These are phyloP conservation scores for Aspergillus panamensis DNA, from an alignment of 495 filamentous ascomycete genomes.

Conservation along the genomic window DNA sequence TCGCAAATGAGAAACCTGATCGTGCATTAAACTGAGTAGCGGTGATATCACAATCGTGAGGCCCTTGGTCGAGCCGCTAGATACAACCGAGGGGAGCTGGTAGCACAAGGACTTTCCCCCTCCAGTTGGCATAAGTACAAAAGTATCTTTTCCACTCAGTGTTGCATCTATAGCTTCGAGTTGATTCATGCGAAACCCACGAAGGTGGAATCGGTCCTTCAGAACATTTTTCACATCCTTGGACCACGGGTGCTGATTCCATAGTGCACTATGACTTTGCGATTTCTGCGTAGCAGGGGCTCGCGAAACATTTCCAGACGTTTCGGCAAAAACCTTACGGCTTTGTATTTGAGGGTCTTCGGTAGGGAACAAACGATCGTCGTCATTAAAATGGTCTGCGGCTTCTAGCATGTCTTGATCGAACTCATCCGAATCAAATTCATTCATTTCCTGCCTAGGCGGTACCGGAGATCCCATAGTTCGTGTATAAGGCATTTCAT, in stretches of 20 bases:
- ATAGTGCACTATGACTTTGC: conserved; percentile 35
- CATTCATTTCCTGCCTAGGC: conserved; percentile 43
- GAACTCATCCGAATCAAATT: conserved; percentile 62
- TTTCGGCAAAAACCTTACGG: conserved; percentile 53
- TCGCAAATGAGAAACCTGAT: conserved; percentile 80
- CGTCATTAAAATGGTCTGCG: conserved; percentile 54
- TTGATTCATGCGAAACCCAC: conserved; percentile 85
- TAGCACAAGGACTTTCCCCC: conserved; percentile 97
- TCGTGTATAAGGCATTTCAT: conserved; percentile 41
- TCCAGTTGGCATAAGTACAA: conserved; percentile 96
- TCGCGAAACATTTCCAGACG: conserved; percentile 47
- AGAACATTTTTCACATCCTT: conserved; percentile 74
- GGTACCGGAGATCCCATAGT: conserved; percentile 45
- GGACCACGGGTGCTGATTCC: conserved; percentile 67
- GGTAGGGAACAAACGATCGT: conserved; percentile 25
- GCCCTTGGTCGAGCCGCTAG: conserved; percentile 72
- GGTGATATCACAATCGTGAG: conserved; percentile 95
- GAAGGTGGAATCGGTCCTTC: conserved; percentile 75
- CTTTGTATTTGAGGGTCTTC: conserved; percentile 25
- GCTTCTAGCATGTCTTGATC: conserved; percentile 68
- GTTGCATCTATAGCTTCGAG: conserved; percentile 95
- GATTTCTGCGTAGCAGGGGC: conserved; percentile 34
- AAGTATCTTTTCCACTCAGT: conserved; percentile 77
- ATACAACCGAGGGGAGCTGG: conserved; percentile 86
- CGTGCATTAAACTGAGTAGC: conserved; percentile 90